A percentile compares a stretch with the other conserved stretches of the same genome.
phyloP scores from a whole-genome alignment of 192 early-diverging fungal genomes.

The Spizellomyces sp. region DNA sequence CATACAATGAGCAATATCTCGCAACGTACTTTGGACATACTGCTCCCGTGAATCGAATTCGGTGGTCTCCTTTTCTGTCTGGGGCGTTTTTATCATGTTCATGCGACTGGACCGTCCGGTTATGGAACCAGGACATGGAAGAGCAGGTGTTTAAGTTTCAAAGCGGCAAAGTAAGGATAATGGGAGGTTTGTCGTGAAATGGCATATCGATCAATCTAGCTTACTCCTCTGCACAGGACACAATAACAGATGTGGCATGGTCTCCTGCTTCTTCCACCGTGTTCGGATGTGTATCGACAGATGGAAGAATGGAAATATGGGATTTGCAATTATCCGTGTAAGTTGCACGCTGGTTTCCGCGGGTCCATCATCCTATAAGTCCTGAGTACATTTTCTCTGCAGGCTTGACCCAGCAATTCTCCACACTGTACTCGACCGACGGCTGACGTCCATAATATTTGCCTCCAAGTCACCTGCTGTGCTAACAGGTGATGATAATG shows the following conservation, averaged over 20 bases:
- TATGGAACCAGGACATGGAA: slow-evolving; percentile 60
- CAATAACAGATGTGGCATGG: slow-evolving; percentile 60
- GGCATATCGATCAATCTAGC: not conserved
- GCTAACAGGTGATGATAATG: slow-evolving; percentile 62
- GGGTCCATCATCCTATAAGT: not conserved
- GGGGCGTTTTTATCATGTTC: slow-evolving; percentile 51
- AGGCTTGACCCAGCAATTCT: slow-evolving; percentile 61
- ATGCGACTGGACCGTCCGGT: slow-evolving; percentile 59
- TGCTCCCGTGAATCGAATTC: slow-evolving; percentile 57
- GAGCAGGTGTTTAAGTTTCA: slow-evolving; percentile 57
- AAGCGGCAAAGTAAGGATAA: slow-evolving; percentile 48
- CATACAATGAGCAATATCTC: slow-evolving; percentile 68
- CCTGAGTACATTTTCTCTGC: not conserved
- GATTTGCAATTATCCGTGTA: slow-evolving; percentile 61
- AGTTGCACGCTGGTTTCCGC: slow-evolving; percentile 3
- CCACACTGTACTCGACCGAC: slow-evolving; percentile 60
- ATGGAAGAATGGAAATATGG: slow-evolving; percentile 66
- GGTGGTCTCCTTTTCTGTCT: slow-evolving; percentile 57
- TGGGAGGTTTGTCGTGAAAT: not conserved
- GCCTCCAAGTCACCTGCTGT: slow-evolving; percentile 49
- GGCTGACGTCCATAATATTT: slow-evolving; percentile 56
- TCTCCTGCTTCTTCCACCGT: slow-evolving; percentile 51
- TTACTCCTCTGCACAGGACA: slow-evolving; percentile 38
- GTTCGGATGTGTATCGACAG: slow-evolving; percentile 57
- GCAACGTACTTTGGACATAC: slow-evolving; percentile 56